Base-by-base conservation (phyloP, 1,284 basidiomycete species). In the Melampsora americana region DNA sequence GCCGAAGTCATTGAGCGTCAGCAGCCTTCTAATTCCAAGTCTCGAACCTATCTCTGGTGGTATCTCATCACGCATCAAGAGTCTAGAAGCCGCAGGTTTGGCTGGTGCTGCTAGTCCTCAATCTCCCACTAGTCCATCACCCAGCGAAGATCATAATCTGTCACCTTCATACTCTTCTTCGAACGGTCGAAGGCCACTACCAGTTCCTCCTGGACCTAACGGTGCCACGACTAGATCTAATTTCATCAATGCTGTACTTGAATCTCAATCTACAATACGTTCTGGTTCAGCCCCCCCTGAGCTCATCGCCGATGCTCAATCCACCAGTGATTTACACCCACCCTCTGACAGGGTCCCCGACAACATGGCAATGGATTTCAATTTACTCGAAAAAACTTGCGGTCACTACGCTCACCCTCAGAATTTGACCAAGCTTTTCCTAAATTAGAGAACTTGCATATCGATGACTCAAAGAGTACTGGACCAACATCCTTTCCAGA, bases 221-320 rank as follows among this genome's bases (percentile, higher is more conserved):
- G 62, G 70, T 23, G 4, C 56, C 32, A 30, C 70, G 35, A n/a
- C 30, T 32, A 44, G 46, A 16, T 16, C 62, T 18, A 67, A 65
- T 39, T 74, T 74, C 39, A 35, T 74, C 42, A 66, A 64, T 23
- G 66, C 70, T 18, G 70, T 48, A 5, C 70, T 73, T 26, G 70
- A 73, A 62, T 20, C 61, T 62, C 60, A 73, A 62, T 66, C 50
- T 16, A 73, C 42, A 23, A 67, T 74, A 23, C 72, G 72, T n/a
- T 74, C 72, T 18, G 72, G 72, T 26, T 74, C 72, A 30, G 72
- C 72, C 28, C 72, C 72, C 60, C 72, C 72, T 56, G 65, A 74
- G 23, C 66, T 74, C 12, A 66, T 26, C 20, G 48, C 16, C n/a
- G 62, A 73, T 28, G 39, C 26, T 7, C 50, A 35, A 35, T n/a